phyloP scores from a whole-genome alignment of 2,329 filamentous ascomycete species.

The Paecilomyces formosus region DNA sequence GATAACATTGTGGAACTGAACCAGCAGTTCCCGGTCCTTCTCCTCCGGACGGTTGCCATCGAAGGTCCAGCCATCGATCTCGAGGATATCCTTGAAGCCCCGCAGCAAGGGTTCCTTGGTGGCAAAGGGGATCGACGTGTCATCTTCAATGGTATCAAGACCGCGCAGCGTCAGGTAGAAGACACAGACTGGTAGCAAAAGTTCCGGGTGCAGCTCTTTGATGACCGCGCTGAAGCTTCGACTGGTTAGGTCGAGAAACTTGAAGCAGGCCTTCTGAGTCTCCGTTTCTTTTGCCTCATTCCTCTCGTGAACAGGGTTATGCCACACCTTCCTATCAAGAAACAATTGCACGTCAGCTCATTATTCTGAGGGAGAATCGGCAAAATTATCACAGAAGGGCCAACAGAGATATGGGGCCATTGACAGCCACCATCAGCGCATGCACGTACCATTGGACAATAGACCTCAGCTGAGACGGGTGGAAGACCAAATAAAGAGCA shows the following conservation, averaged over 20 bases:
- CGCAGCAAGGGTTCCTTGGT: conserved; percentile 82
- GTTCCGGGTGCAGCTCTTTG: conserved; percentile 88
- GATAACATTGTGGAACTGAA: conserved; percentile 84
- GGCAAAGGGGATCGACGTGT: conserved; percentile 79
- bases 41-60: conserved; percentile 78
- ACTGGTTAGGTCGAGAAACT: conserved; percentile 78
- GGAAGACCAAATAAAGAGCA: conserved; percentile 63
- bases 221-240: conserved; percentile 92
- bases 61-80: conserved; percentile 85
- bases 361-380: background rate
- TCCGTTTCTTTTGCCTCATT: conserved; percentile 66
- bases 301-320: conserved; percentile 83
- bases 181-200: conserved; percentile 77
- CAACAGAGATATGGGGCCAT: conserved; percentile 5
- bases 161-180: conserved; percentile 93
- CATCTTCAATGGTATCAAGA: conserved; percentile 97
- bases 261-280: conserved; percentile 74
- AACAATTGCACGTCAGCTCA: background rate
- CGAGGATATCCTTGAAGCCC: conserved; percentile 70
- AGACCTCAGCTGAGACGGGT: conserved; percentile 69
- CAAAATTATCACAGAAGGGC: background rate
- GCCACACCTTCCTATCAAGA: conserved; percentile 77
- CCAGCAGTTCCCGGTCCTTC: conserved; percentile 86
- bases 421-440: conserved; percentile 10
- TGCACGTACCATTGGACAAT: conserved; percentile 73